Base-by-base conservation (phyloP, 805 yeast species). In the Metschnikowia rubicola region DNA sequence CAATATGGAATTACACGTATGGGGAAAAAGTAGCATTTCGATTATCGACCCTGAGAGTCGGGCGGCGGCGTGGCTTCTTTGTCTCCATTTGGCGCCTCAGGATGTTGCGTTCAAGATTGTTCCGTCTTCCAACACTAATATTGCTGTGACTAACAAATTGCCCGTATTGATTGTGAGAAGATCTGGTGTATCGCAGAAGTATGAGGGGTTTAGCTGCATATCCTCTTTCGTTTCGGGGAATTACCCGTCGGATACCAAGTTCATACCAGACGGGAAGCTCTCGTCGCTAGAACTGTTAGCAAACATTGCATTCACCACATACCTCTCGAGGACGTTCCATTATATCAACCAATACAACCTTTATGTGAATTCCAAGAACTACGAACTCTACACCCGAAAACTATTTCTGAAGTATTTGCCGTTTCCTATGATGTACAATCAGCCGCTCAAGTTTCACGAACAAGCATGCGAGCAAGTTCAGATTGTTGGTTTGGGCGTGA, bases 391-490 rank as follows among this genome's bases (percentile, higher is more conserved):
- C 54, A 78, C 89, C 4, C 71, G 88, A 50, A 75, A 76, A 19
- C 56, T 76, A 13, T 83, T 83, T 59, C 67, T 72, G 37, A 55
- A 67, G 4, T 74, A 79, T 46, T 63, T 84, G 15, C 84, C 87
- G 7, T 86, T 85, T 66, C 92, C 91, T 9, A 75, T 84, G 78
- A 87, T 84, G 77, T 85, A 84, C 60, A 79, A 78, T 50, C 80
- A 84, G 19, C 90, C 91, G 1, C 52, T 80, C 34, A 67, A 65
- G 36, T 70, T 71, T 47, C 73, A 72, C 54, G 59, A 62, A 43
- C 46, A 52, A 35, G 77, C 77, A 1, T 65, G 67, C 46, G 64
- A 61, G 15, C 67, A 63, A 48, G 67, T 68, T 10, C 53, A 60
- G 39, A 37, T 56, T 12, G 50, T 66, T 7, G 75, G 75, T 2